These are phyloP conservation scores for Pythium volutum DNA, from an alignment of 352 stramenopile species.

Conservation along the genomic window DNA sequence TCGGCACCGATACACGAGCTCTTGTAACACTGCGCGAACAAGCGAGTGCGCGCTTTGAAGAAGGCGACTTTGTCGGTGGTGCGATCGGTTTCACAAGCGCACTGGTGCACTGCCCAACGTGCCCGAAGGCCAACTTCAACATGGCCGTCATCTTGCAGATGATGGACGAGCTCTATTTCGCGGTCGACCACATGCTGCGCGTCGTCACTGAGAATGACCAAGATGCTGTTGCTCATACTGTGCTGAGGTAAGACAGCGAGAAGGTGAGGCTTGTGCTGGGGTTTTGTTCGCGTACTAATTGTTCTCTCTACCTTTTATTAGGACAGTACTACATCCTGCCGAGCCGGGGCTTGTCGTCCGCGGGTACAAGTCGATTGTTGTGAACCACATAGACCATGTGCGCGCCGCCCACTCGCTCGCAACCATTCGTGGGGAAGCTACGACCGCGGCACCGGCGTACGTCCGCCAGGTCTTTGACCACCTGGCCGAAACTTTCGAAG, in stretches of 20 bases:
- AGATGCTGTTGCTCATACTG: conserved; percentile 74
- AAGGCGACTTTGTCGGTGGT: conserved; percentile 45
- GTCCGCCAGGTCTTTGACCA: conserved; percentile 79
- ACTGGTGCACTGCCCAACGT: conserved; percentile 43
- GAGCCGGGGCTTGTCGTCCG: conserved; percentile 51
- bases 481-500: conserved; percentile 74
- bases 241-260: conserved; percentile 46
- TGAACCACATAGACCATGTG: conserved; percentile 36
- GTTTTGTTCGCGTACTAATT: not conserved
- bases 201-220: conserved; percentile 61
- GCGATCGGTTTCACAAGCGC: conserved; percentile 48
- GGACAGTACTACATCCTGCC: conserved; percentile 57
- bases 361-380: conserved; percentile 50
- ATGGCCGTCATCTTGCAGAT: conserved; percentile 72
- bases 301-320: conserved; percentile 10
- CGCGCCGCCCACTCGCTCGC: conserved; percentile 63
- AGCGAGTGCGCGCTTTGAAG: conserved; percentile 46
- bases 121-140: conserved; percentile 73
- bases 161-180: conserved; percentile 67
- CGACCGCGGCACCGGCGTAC: conserved; percentile 54
- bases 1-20: not conserved
- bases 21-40: conserved; percentile 45
- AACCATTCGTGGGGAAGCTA: conserved; percentile 49
- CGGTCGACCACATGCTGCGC: conserved; percentile 60
- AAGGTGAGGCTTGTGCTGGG: not conserved